Percentiles rank a stretch among this genome's conserved stretches.
Conservation (phyloP, 805 yeast genomes). For the Starmerella stigmatis region DNA sequence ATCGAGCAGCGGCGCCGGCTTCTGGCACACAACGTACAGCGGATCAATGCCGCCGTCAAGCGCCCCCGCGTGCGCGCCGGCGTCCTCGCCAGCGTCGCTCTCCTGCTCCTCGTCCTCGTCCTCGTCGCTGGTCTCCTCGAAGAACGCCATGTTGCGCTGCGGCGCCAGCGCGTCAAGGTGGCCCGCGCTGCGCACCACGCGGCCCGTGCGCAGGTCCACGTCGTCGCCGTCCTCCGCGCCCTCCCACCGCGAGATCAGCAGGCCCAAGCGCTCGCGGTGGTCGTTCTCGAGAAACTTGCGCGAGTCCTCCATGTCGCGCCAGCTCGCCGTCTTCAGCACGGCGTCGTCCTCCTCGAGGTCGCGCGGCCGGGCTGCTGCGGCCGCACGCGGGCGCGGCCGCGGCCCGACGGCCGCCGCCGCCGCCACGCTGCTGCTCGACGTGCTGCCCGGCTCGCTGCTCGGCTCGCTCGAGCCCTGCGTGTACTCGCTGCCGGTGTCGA, state of each 20-base stretch:
- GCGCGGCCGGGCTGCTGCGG: neutral
- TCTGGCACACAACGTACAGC: constrained; percentile 13
- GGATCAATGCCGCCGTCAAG: constrained; percentile 7
- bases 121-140: constrained; percentile 6
- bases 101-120: constrained; percentile 1
- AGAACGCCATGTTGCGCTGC: constrained; percentile 6
- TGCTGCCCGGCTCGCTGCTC: neutral
- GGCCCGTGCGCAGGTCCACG: constrained; percentile 19
- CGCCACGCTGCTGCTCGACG: neutral
- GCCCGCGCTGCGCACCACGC: constrained; percentile 17
- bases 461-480: neutral
- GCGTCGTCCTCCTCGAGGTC: constrained; percentile 13
- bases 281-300: constrained; percentile 14
- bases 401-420: constrained; percentile 1
- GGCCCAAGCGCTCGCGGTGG: constrained; percentile 10
- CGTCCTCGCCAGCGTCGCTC: constrained; percentile 2
- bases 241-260: constrained; percentile 13
- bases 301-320: constrained; percentile 20
- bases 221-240: constrained; percentile 21
- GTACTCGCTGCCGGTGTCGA: neutral
- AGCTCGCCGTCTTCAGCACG: constrained; percentile 6
- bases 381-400: neutral
- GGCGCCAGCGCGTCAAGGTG: constrained; percentile 19
- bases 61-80: neutral
- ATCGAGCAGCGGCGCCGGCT: constrained; percentile 8